Percentiles rank a stretch among this genome's conserved stretches.
These are phyloP conservation scores for Calendula officinalis DNA, from an alignment of 129 eudicot species.

Conservation along the genomic window DNA sequence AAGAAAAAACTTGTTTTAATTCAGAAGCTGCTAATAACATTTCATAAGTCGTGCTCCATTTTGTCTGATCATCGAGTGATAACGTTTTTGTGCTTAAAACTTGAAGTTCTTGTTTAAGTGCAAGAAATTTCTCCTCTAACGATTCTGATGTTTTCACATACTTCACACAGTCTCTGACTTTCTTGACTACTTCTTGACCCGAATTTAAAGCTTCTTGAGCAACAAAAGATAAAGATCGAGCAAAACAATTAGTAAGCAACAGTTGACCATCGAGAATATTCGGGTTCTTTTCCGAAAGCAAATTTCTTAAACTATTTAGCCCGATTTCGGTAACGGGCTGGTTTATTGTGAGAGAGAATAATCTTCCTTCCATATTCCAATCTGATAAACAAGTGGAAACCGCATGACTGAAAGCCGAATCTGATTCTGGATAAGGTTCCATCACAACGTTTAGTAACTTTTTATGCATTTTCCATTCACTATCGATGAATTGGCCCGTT, in stretches of 20 bases:
- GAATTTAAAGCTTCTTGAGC: constrained; percentile 55
- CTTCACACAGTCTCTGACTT: constrained; percentile 84
- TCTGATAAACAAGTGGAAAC: constrained; percentile 80
- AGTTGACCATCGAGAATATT: constrained; percentile 71
- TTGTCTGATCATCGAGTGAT: constrained; percentile 67
- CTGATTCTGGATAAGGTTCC: constrained; percentile 92
- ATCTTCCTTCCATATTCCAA: constrained; percentile 73
- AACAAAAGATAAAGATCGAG: constrained; percentile 62
- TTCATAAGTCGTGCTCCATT: constrained; percentile 91
- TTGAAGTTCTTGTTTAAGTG: constrained; percentile 80
- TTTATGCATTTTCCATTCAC: constrained; percentile 79
- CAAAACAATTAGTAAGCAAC: constrained; percentile 60
- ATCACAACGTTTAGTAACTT: constrained; percentile 73
- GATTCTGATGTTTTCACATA: constrained; percentile 87
- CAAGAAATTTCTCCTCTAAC: constrained; percentile 70
- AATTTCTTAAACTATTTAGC: constrained; percentile 54
- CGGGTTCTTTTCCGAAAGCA: constrained; percentile 75
- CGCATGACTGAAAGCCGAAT: constrained; percentile 83
- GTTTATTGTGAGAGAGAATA: constrained; percentile 68
- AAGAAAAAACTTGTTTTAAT: constrained; percentile 83
- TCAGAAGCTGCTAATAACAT: constrained; percentile 82
- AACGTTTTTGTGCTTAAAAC: constrained; percentile 70
- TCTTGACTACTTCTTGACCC: constrained; percentile 51
- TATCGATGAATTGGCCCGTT: constrained; percentile 81
- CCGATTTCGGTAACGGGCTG: constrained; percentile 63